Evolutionary conservation across 352 stramenopile genomes (phyloP).

Genomic region (Aphanomyces stellatus): DNA sequence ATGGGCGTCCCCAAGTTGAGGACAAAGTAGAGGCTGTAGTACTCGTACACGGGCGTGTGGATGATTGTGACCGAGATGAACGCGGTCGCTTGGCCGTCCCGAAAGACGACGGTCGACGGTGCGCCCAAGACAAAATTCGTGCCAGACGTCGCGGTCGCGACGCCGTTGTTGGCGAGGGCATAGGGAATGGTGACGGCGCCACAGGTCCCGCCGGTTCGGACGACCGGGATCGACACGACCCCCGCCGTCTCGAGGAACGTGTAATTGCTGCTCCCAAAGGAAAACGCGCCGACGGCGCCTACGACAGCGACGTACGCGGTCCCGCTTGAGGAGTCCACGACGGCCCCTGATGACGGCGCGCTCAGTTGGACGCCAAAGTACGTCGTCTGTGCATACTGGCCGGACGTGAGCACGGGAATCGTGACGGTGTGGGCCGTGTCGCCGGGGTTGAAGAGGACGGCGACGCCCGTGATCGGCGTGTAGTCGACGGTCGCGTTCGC

Average conservation of each 20-base stretch:
- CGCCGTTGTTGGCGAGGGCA: slow-evolving; percentile 31
- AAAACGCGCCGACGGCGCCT: slow-evolving; percentile 41
- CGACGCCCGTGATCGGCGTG: slow-evolving; percentile 21
- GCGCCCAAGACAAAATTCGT: slow-evolving; percentile 46
- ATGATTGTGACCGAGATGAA: slow-evolving; percentile 43
- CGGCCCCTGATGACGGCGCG: slow-evolving; percentile 23
- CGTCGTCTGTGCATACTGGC: slow-evolving; percentile 40
- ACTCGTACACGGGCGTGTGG: slow-evolving; percentile 49
- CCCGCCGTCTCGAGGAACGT: slow-evolving; percentile 40
- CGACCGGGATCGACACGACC: slow-evolving; percentile 37
- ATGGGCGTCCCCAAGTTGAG: slow-evolving; percentile 34
- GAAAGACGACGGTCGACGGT: slow-evolving; percentile 41
- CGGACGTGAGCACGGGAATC: slow-evolving; percentile 36
- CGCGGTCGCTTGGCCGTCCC: slow-evolving; percentile 35
- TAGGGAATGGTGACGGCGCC: slow-evolving; percentile 36
- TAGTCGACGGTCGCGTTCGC: slow-evolving; percentile 32
- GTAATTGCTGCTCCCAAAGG: slow-evolving; percentile 44
- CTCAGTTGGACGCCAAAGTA: slow-evolving; percentile 32
- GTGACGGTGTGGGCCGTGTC: slow-evolving; percentile 27
- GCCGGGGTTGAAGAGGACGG: slow-evolving; percentile 26
- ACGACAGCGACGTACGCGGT: slow-evolving; percentile 17
- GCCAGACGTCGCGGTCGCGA: slow-evolving; percentile 46
- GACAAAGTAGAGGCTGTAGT: slow-evolving; percentile 52
- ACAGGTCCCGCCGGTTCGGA: slow-evolving; percentile 34
- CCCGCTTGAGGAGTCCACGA: slow-evolving; percentile 27